Evolutionary conservation across 371 early-diverging fungal species (phyloP).

Genomic region (Saksenaea vasiformis): DNA sequence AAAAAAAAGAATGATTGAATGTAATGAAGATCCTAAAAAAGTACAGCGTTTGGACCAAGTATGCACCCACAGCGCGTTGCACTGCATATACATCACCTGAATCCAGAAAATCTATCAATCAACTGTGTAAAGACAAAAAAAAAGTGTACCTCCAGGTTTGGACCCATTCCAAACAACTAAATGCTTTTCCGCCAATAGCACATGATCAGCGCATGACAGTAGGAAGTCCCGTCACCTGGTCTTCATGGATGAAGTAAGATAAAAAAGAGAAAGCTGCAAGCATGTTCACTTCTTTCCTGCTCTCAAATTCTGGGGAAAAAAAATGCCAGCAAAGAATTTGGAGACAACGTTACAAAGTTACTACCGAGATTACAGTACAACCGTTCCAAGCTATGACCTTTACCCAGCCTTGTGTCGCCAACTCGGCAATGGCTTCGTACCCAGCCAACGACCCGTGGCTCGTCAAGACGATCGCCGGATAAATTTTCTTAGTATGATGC

Average conservation of each 20-base stretch:
- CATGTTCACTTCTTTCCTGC: neutral
- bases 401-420: slow-evolving; percentile 43
- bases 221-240: neutral
- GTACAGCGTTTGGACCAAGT: too few species aligned
- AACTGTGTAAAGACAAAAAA: too few species aligned
- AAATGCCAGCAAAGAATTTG: slow-evolving; percentile 11
- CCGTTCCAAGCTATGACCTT: slow-evolving; percentile 39
- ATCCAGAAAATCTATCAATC: too few species aligned
- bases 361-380: slow-evolving; percentile 35
- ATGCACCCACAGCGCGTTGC: too few species aligned
- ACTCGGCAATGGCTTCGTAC: slow-evolving; percentile 38
- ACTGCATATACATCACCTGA: too few species aligned
- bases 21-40: too few species aligned
- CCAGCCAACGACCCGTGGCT: slow-evolving; percentile 14
- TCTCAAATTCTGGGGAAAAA: neutral
- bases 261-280: neutral
- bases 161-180: neutral
- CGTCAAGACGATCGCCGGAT: slow-evolving; percentile 18
- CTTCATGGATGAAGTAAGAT: neutral
- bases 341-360: slow-evolving; percentile 46
- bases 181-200: neutral
- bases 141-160: too few species aligned
- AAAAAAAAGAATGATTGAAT: too few species aligned
- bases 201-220: neutral
- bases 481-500: slow-evolving; percentile 21